A percentile compares a stretch with the other conserved stretches of the same genome.
These are phyloP conservation scores for Backusella circina DNA, from an alignment of 192 early-diverging fungal genomes.

Conservation along the genomic window DNA sequence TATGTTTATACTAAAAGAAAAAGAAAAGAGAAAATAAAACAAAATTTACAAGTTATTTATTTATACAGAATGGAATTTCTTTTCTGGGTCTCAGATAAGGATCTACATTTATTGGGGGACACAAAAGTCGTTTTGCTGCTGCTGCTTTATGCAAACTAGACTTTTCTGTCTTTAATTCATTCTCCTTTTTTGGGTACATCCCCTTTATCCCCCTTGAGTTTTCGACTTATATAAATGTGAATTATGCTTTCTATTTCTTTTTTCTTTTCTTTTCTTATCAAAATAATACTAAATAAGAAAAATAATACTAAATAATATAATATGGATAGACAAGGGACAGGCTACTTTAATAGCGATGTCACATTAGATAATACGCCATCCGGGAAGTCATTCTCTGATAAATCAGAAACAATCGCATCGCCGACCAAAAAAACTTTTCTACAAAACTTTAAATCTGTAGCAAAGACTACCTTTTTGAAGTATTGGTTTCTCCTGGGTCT, in stretches of 20 bases:
- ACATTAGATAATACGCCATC: background rate
- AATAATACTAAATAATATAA: background rate
- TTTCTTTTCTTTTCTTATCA: background rate
- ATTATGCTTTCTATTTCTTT: background rate
- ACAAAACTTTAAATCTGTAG: background rate
- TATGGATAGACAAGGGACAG: slow-evolving; percentile 6
- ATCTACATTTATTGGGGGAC: background rate
- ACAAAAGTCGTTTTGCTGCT: background rate
- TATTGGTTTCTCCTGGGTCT: slow-evolving; percentile 64
- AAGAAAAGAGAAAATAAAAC: background rate
- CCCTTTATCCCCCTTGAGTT: background rate
- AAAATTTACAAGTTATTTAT: background rate
- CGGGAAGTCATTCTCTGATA: slow-evolving; percentile 10
- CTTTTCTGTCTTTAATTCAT: slow-evolving; percentile 5
- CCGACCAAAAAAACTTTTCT: background rate
- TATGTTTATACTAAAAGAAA: slow-evolving; percentile 1
- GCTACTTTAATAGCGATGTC: slow-evolving; percentile 9
- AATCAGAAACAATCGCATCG: background rate
- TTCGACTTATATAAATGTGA: slow-evolving; percentile 1
- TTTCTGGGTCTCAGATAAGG: slow-evolving; percentile 17
- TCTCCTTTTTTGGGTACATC: background rate
- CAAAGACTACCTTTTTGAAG: slow-evolving; percentile 8
- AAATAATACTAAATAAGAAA: background rate
- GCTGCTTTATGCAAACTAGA: slow-evolving; percentile 5
- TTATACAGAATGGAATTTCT: background rate